Evolutionary conservation across 1,139 yeast genomes (phyloP).

Genomic region (Eremothecium cymbalariae): DNA sequence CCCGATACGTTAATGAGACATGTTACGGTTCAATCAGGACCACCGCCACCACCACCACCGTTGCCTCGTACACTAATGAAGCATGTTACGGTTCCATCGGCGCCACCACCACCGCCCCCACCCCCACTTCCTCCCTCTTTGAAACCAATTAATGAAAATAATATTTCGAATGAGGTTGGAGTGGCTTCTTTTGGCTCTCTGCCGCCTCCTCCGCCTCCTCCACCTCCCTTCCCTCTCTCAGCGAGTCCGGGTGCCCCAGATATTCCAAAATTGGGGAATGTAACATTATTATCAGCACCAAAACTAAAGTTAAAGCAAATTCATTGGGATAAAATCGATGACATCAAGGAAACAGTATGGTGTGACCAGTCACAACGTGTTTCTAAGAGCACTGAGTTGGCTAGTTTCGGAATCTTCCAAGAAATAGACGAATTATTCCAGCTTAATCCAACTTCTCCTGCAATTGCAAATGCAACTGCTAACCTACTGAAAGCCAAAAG

Average conservation of each 20-base stretch:
- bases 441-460: conserved; percentile 35
- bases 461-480: conserved; percentile 27
- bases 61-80: background rate
- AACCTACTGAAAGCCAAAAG: conserved; percentile 33
- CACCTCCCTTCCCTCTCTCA: too few relatives aligned
- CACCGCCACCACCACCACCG: conserved; percentile 14
- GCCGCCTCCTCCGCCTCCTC: conserved; percentile 4
- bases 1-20: background rate
- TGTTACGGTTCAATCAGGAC: conserved; percentile 6
- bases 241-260: too few relatives aligned
- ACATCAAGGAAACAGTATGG: conserved; percentile 77
- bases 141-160: too few relatives aligned
- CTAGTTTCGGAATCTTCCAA: conserved; percentile 57
- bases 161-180: too few relatives aligned
- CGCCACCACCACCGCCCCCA: conserved; percentile 11
- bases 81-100: background rate
- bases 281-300: too few relatives aligned
- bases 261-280: too few relatives aligned
- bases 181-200: too few relatives aligned
- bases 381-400: conserved; percentile 34
- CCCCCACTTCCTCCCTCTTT: conserved; percentile 3
- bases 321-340: conserved; percentile 86
- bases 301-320: conserved; percentile 67
- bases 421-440: conserved; percentile 75
- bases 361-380: conserved; percentile 30